Evolutionary conservation across 2,329 filamentous ascomycete genomes (phyloP), one percentile per base, ranked within the genome.

Genomic region (Neofusicoccum sp.): DNA sequence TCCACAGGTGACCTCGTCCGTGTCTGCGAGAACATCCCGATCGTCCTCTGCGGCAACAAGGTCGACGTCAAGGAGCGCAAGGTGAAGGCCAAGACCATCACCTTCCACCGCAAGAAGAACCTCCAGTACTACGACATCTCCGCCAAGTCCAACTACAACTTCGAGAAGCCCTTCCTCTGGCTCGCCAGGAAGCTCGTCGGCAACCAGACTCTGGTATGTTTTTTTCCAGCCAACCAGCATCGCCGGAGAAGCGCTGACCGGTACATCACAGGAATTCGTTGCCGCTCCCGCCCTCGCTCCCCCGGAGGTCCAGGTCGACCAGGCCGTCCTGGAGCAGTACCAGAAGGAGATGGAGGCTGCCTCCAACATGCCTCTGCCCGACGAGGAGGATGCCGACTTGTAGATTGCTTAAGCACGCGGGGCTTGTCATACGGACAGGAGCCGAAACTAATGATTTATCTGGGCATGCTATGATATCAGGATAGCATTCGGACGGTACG

Each of bases 91-190:
- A 99, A 99, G 92, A 96, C 94, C 79, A 99, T 99, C 83, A 99
- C 95, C 71, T 99, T 99, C 91, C 95, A 99, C 88, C 92, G 95
- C 84, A 99, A 99, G 92, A 99, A 99, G 90, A 99, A 98, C 84
- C 89, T 99, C 60, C 95, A 99, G 84, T 99, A 98, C 88, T 99
- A 99, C 87, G 95, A 98, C 74, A 98, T 98, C 80, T 97, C 93
- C 45, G 95, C 95, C 82, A 99, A 98, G 87, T 97, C 93, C 77
- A 98, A 98, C 87, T 98, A 99, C 85, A 98, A 98, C 89, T 98
- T 98, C 81, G 94, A 98, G 89, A 99, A 98, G 89, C 94, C 94
- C 68, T 98, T 99, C 92, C 90, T 98, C 74, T 98, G 95, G 95
- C 90, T 99, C 74, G 94, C 93, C 72, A 89, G 95, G 81, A 99